Evolutionary conservation across 2,329 filamentous ascomycete genomes (phyloP).

Genomic region (Botrytis hyacinthi): DNA sequence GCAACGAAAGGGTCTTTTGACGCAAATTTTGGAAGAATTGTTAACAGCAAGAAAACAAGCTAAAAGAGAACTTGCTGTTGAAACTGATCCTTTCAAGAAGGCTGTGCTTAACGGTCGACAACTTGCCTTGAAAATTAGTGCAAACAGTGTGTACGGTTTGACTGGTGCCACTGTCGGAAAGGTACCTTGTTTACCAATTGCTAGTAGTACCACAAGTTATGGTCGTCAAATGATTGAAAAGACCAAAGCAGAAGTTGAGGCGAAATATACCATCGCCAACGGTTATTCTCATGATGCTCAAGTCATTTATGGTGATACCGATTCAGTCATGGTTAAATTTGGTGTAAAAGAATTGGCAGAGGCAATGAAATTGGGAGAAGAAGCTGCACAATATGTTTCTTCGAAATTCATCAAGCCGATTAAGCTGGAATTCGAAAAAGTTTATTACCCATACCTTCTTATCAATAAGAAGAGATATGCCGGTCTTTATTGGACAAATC

Average conservation of each 20-base stretch:
- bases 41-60: constrained; percentile 90
- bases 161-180: constrained; percentile 96
- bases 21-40: constrained; percentile 94
- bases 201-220: constrained; percentile 94
- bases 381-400: constrained; percentile 85
- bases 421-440: constrained; percentile 98
- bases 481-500: constrained; percentile 94
- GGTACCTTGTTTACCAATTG: constrained; percentile 89
- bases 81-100: constrained; percentile 96
- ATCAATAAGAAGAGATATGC: constrained; percentile 99
- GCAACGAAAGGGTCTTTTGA: constrained; percentile 84
- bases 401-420: constrained; percentile 93
- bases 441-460: constrained; percentile 94
- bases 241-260: constrained; percentile 94
- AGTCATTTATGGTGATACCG: constrained; percentile 98
- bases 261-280: constrained; percentile 85
- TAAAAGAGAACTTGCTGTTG: constrained; percentile 81
- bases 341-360: constrained; percentile 82
- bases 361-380: constrained; percentile 92
- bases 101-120: constrained; percentile 97
- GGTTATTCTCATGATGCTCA: constrained; percentile 93
- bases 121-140: constrained; percentile 90
- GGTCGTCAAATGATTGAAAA: constrained; percentile 99
- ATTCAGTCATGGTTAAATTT: constrained; percentile 99
- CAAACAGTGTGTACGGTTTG: constrained; percentile 96